Base-by-base conservation (phyloP, 2,329 filamentous ascomycete genomes). In the Penicillium aurantiogriseum region DNA sequence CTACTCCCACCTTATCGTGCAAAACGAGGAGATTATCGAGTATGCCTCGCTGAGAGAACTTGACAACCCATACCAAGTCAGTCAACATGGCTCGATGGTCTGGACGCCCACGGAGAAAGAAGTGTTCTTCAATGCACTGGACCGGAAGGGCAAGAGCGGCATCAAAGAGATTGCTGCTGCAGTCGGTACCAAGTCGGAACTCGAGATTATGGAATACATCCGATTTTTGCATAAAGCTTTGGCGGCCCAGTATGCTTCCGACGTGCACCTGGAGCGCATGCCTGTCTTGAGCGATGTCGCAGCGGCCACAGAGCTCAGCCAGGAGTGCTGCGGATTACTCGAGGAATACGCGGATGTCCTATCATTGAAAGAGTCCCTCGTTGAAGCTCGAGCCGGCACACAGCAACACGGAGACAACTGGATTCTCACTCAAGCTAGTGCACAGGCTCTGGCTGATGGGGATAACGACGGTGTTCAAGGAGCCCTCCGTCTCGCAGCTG, bases 101-200 rank as follows among this genome's bases (percentile, higher is more conserved):
- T 97, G 93, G 93, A 86, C 83, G 0, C 59, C 81, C 0, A 65
- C 76, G 1, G 92, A 97, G 68, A 96, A 96, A 69, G 77, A 82
- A 1, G 64, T 78, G 0, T 83, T 96, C 57, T 96, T 91, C 70
- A 78, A 83, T 15, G 82, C 84, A 0, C 72, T 95, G 3, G 79
- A 81, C 1, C 83, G 83, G 0, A 79, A 88, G 2, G 91, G 91
- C 0, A 82, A 78, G 51, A 82, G 85, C 64, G 79, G 91, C 59
- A 66, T 88, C 0, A 74, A 74, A 2, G 83, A 81, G 1, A 88
- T 97, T 54, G 81, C 90, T 1, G 67, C 74, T 9, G 79, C 82
- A 0, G 78, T 96, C 17, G 79, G 79, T 0, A 88, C 85, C 35
- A 97, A 97, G 74, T 88, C 85, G 57, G 82, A 85, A 62, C 70